These are phyloP conservation scores for Paracorniculantispora psalliotae DNA, from an alignment of 2,329 filamentous ascomycete genomes.

Conservation along the genomic window DNA sequence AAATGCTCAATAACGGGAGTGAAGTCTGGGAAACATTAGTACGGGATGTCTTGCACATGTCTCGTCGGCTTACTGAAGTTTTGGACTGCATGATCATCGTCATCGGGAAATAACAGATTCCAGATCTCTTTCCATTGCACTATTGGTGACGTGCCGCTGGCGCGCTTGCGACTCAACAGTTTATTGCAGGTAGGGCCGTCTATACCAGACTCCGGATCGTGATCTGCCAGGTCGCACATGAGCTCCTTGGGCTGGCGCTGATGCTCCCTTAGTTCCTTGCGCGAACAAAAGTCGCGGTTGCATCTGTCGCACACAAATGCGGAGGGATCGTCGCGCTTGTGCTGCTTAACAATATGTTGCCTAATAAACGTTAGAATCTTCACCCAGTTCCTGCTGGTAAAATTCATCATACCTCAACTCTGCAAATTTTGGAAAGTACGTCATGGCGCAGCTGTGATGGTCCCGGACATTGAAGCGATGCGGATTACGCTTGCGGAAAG, in stretches of 20 bases:
- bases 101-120: constrained; percentile 38
- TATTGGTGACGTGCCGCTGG: constrained; percentile 32
- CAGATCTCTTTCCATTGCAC: constrained; percentile 38
- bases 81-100: constrained; percentile 18
- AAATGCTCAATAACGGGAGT: constrained; percentile 39
- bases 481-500: constrained; percentile 41
- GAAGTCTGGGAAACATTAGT: constrained; percentile 27
- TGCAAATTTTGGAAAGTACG: constrained; percentile 37
- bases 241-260: constrained; percentile 35
- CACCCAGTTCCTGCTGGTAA: too few species aligned
- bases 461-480: constrained; percentile 42
- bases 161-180: constrained; percentile 34
- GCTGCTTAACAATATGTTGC: constrained; percentile 40
- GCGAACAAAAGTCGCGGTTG: constrained; percentile 33
- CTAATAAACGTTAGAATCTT: constrained; percentile 20
- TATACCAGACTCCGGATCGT: constrained; percentile 36
- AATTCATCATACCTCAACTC: constrained; percentile 33
- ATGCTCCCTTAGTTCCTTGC: constrained; percentile 36
- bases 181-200: constrained; percentile 37
- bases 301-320: constrained; percentile 37
- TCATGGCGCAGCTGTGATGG: constrained; percentile 40
- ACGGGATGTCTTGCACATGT: too few species aligned
- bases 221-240: constrained; percentile 38
- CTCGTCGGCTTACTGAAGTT: neutral
- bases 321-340: constrained; percentile 36